phyloP scores from a whole-genome alignment of 768 basidiomycete species.

The Russula brevipes region DNA sequence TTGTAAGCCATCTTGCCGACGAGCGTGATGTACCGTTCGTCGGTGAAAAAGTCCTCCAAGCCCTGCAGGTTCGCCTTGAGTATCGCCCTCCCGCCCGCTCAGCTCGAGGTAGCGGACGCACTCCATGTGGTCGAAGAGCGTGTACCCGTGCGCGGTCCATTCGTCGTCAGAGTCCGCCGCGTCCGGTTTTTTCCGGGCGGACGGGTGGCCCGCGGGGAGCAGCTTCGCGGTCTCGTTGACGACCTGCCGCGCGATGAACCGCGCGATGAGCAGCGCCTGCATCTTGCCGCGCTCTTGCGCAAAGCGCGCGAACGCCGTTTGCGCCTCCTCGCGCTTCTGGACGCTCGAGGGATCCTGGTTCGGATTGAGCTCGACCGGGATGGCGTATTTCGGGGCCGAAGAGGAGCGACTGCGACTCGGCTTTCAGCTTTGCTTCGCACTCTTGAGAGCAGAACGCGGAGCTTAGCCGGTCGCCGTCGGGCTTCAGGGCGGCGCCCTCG shows the following conservation, averaged over 20 bases:
- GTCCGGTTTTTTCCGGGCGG: not conserved
- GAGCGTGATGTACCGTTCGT: conserved; percentile 55
- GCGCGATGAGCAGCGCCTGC: conserved; percentile 55
- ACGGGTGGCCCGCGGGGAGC: conserved; percentile 29
- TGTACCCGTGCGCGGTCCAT: conserved; percentile 49
- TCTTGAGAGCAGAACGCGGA: conserved; percentile 70
- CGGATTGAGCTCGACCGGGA: conserved; percentile 43
- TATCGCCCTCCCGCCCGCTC: conserved; percentile 44
- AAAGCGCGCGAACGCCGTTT: conserved; percentile 52
- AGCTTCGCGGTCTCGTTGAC: conserved; percentile 58
- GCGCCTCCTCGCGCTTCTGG: conserved; percentile 52
- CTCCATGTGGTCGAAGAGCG: conserved; percentile 72
- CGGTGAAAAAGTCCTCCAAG: conserved; percentile 64
- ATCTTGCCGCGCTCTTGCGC: conserved; percentile 45
- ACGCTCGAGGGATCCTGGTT: conserved; percentile 32
- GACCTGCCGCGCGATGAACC: conserved; percentile 70
- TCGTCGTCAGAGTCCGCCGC: conserved; percentile 21
- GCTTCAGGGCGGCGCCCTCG: conserved; percentile 40
- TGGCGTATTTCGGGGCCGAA: conserved; percentile 61
- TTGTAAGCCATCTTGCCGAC: conserved; percentile 75
- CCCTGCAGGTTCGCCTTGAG: conserved; percentile 62
- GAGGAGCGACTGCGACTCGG: conserved; percentile 62
- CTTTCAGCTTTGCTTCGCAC: conserved; percentile 52
- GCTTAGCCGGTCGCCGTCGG: conserved; percentile 47
- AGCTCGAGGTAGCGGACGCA: conserved; percentile 63